phyloP scores from a whole-genome alignment of 805 yeast species.

The Candida easanensis region DNA sequence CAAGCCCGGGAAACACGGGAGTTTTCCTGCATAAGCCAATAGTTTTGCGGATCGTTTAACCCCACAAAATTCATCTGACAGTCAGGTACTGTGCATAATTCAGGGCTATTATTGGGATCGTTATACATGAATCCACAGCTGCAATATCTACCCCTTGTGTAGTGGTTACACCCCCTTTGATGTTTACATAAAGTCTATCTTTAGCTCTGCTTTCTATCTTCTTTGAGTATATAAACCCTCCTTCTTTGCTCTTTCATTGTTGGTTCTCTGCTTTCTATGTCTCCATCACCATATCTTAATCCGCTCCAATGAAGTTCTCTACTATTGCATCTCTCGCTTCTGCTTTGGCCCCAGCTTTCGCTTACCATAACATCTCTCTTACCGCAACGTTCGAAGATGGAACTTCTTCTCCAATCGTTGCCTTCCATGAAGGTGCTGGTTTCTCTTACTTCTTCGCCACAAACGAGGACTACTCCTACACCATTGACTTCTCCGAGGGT shows the following conservation, averaged over 20 bases:
- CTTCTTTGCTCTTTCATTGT: too few species aligned
- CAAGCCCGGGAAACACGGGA: too few species aligned
- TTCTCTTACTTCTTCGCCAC: constrained; percentile 11
- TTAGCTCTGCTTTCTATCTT: too few species aligned
- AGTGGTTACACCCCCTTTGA: too few species aligned
- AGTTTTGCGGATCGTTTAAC: too few species aligned
- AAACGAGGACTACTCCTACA: neutral
- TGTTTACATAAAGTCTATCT: too few species aligned
- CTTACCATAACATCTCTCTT: constrained; percentile 5
- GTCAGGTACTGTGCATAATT: too few species aligned
- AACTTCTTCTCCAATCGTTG: constrained; percentile 9
- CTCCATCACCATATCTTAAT: neutral
- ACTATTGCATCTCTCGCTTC: neutral
- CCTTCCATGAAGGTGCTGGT: constrained; percentile 24
- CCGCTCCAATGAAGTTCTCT: constrained; percentile 6
- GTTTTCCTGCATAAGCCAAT: too few species aligned
- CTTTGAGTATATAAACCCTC: too few species aligned
- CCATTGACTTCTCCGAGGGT: neutral
- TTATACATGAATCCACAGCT: constrained; percentile 22
- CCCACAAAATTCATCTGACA: too few species aligned
- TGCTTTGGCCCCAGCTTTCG: neutral
- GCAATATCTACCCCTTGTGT: neutral
- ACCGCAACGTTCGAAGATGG: constrained; percentile 3
- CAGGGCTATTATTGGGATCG: too few species aligned
- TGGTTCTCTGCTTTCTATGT: neutral